phyloP scores from a whole-genome alignment of 805 yeast species.

The Saccharomycopsis javanensis region DNA sequence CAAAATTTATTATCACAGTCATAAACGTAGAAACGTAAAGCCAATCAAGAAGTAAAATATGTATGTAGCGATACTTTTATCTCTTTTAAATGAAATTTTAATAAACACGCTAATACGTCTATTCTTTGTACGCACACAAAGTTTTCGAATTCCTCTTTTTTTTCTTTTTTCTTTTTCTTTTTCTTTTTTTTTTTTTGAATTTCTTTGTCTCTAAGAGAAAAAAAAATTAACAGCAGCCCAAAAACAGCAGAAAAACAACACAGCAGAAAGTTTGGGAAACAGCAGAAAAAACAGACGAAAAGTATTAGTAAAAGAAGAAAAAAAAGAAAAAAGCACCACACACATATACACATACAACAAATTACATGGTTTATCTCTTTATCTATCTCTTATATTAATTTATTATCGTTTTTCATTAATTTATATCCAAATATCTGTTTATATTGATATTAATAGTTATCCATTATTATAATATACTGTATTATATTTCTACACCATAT shows the following conservation, averaged over 20 bases:
- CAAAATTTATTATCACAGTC: too few relatives aligned
- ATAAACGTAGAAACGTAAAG: not conserved
- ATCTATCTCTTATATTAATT: too few relatives aligned
- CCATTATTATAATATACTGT: not conserved
- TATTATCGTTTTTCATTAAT: too few relatives aligned
- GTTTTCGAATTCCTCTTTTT: not conserved
- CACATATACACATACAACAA: not conserved
- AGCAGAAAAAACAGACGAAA: conserved; percentile 1
- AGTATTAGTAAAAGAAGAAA: not conserved
- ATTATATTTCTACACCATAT: not conserved
- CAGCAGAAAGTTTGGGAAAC: not conserved
- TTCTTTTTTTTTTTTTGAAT: not conserved
- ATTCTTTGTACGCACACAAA: not conserved
- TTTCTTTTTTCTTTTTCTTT: not conserved
- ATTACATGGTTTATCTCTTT: not conserved
- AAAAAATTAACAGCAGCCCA: too few relatives aligned
- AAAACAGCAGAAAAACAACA: not conserved
- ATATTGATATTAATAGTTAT: not conserved
- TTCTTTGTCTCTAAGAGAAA: too few relatives aligned
- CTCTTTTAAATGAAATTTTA: not conserved
- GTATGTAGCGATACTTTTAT: not conserved
- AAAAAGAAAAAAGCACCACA: not conserved
- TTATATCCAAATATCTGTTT: not conserved
- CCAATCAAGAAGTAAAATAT: not conserved
- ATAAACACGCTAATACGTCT: not conserved